Evolutionary conservation across 345 rosid species (phyloP), one percentile per base, ranked within the genome.

Genomic region (Reutealis trisperma): DNA sequence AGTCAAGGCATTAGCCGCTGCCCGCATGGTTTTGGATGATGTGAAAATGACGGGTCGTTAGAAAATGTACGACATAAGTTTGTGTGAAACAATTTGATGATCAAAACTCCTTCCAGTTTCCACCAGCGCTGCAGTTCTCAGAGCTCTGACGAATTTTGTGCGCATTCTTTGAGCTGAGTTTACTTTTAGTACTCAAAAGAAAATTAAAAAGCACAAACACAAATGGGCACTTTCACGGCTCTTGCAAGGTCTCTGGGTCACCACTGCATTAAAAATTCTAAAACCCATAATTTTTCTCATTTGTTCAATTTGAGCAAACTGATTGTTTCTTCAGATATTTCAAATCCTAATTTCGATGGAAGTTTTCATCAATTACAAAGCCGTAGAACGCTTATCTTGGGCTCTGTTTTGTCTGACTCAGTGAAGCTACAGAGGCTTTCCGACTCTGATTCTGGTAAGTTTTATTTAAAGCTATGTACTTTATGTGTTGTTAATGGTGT

Each of bases 381-480:
- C 74, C 82, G 83, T 21, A 79, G 96, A 79, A 86, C 85, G 77
- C 92, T 92, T 70, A 89, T 92, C 57, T 84, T 92, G 75, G 93
- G 92, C 70, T 74, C 98, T 10, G 63, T 78, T 16, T 75, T 86
- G 5, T 86, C 93, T 30, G 91, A 91, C 77, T 85, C 87, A 13
- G 96, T 92, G 80, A 89, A 82, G 84, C 86, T 94, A 51, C 82
- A 71, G 63, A 86, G 91, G 74, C 83, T 89, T 71, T 77, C 92
- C 5, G 89, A 86, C 63, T 82, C 90, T 30, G 93, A 90, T 80
- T 86, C 92, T 25, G 98, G 97, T 93, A 83, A 22, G 71, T 55
- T 57, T 4, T 8, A 52, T 27, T 3, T 25, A 19, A n/a, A n/a
- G 49, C 32, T 60, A 1, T 21, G 25, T 10, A 8, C n/a, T n/a